Evolutionary conservation across 108 stramenopile species (phyloP).

Genomic region (Conticribra guillardii): DNA sequence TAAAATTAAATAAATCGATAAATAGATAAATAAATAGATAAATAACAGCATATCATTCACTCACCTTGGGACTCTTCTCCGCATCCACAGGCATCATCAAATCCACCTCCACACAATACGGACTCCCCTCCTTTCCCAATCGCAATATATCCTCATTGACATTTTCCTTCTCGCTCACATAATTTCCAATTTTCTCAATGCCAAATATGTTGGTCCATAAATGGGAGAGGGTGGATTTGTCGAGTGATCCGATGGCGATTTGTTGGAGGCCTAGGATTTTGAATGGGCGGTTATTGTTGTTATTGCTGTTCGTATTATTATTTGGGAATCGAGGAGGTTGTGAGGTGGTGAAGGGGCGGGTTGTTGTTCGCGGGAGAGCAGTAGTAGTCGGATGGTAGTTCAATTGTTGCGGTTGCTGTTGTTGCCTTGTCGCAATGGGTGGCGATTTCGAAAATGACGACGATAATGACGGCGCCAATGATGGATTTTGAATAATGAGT

Average conservation of each 20-base stretch:
- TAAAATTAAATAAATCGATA: neutral
- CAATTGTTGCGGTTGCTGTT: neutral
- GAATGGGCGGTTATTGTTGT: conserved; percentile 62
- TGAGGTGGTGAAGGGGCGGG: too few species aligned
- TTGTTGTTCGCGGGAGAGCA: too few species aligned
- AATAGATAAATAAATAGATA: neutral
- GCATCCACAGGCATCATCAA: conserved; percentile 96
- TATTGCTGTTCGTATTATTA: too few species aligned
- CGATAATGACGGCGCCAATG: too few species aligned
- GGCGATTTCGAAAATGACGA: too few species aligned
- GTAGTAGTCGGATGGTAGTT: neutral
- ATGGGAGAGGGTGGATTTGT: conserved; percentile 66
- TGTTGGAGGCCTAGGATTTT: conserved; percentile 95
- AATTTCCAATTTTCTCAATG: conserved; percentile 65
- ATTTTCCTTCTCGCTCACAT: conserved; percentile 88
- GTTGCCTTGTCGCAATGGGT: neutral
- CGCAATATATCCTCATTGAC: conserved; percentile 96
- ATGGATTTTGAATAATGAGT: neutral
- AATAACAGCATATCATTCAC: conserved; percentile 6
- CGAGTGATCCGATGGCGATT: conserved; percentile 88
- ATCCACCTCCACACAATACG: conserved; percentile 92
- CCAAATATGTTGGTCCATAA: conserved; percentile 91
- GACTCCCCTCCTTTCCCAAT: conserved; percentile 69
- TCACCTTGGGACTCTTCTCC: conserved; percentile 72
- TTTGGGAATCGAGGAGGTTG: too few species aligned